These are phyloP conservation scores for Boletus rufocinnamomeus DNA, from an alignment of 768 basidiomycete genomes.

Conservation along the genomic window DNA sequence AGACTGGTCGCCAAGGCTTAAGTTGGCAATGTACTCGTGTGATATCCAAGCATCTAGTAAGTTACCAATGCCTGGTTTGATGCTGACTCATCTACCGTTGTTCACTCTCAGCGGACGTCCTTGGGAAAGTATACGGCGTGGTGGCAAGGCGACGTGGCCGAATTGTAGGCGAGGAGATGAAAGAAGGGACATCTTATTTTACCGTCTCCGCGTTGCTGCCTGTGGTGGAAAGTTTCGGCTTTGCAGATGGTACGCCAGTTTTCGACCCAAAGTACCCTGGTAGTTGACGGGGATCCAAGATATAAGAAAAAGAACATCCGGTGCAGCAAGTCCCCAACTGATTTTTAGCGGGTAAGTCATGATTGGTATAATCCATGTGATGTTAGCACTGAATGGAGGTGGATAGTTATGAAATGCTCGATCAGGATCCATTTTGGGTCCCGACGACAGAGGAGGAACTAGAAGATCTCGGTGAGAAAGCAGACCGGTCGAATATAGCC, in stretches of 20 bases:
- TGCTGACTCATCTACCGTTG: slow-evolving; percentile 10
- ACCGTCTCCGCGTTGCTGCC: slow-evolving; percentile 88
- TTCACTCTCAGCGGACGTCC: slow-evolving; percentile 74
- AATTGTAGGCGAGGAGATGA: slow-evolving; percentile 98
- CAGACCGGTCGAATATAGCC: slow-evolving; percentile 91
- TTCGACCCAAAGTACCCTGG: background rate
- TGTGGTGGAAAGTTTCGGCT: slow-evolving; percentile 96
- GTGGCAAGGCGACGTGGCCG: slow-evolving; percentile 88
- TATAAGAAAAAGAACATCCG: slow-evolving; percentile 93
- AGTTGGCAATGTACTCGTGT: slow-evolving; percentile 98
- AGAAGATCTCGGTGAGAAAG: slow-evolving; percentile 95
- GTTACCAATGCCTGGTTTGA: slow-evolving; percentile 32
- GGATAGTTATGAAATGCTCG: slow-evolving; percentile 84
- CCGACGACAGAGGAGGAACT: slow-evolving; percentile 96
- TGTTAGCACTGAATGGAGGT: slow-evolving; percentile 18
- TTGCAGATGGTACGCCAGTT: slow-evolving; percentile 77
- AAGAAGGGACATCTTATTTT: slow-evolving; percentile 95
- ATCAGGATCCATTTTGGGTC: slow-evolving; percentile 97
- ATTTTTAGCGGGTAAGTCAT: slow-evolving; percentile 86
- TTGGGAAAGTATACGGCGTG: slow-evolving; percentile 97
- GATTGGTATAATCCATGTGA: background rate
- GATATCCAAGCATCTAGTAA: slow-evolving; percentile 97
- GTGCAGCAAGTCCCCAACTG: slow-evolving; percentile 95
- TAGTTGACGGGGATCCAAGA: slow-evolving; percentile 49
- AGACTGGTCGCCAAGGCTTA: slow-evolving; percentile 97